These are phyloP conservation scores for Penicillium sp. DNA, from an alignment of 2,329 filamentous ascomycete genomes.

Conservation along the genomic window DNA sequence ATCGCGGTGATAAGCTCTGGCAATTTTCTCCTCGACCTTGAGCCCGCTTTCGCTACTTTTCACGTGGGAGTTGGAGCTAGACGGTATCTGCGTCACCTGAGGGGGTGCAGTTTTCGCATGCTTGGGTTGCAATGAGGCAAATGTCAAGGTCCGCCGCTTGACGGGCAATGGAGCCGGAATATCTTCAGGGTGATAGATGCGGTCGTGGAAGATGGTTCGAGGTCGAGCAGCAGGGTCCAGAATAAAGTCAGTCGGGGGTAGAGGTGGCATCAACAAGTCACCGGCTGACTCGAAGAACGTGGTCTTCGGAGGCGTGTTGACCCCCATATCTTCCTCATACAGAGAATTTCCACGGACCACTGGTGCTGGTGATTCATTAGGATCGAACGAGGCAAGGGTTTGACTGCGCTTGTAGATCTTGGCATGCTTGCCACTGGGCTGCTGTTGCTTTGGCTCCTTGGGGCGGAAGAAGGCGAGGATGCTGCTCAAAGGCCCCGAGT, in stretches of 20 bases:
- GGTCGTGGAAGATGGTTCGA: slow-evolving; percentile 93
- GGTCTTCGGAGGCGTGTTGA: slow-evolving; percentile 79
- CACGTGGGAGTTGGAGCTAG: slow-evolving; percentile 14
- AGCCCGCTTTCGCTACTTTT: slow-evolving; percentile 53
- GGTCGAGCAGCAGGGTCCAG: slow-evolving; percentile 79
- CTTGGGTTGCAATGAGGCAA: slow-evolving; percentile 26
- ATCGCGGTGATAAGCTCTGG: slow-evolving; percentile 87
- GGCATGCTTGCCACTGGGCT: slow-evolving; percentile 44
- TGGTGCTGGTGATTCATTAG: slow-evolving; percentile 21
- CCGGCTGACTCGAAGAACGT: slow-evolving; percentile 94
- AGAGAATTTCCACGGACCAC: slow-evolving; percentile 55
- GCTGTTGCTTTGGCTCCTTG: slow-evolving; percentile 32
- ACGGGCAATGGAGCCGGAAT: slow-evolving; percentile 75
- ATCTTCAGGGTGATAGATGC: slow-evolving; percentile 89
- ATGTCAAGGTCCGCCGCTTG: slow-evolving; percentile 45
- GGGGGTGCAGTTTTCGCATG: slow-evolving; percentile 15
- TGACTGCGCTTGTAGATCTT: slow-evolving; percentile 78
- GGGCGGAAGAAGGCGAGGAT: slow-evolving; percentile 76
- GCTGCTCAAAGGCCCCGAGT: slow-evolving; percentile 58
- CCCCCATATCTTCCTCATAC: slow-evolving; percentile 49
- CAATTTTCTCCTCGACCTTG: slow-evolving; percentile 97
- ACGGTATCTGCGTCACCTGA: slow-evolving; percentile 11
- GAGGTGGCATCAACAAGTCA: slow-evolving; percentile 85
- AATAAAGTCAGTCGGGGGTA: slow-evolving; percentile 79
- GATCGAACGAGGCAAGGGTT: slow-evolving; percentile 56